A percentile compares a stretch with the other conserved stretches of the same genome.
phyloP scores from a whole-genome alignment of 805 yeast species.

The Lipomyces anomalus region DNA sequence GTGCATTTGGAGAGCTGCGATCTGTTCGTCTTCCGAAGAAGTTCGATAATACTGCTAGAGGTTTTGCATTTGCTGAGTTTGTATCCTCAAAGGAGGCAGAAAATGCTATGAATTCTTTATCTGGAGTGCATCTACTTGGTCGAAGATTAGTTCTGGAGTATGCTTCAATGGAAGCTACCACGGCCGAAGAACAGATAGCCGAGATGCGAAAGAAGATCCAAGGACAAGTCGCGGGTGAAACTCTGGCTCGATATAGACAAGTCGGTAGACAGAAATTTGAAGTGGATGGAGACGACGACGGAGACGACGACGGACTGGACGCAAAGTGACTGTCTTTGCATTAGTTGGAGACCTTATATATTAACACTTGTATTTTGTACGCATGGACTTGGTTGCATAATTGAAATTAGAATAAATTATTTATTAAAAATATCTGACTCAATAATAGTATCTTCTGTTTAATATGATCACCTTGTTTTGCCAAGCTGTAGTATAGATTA shows the following conservation, averaged over 20 bases:
- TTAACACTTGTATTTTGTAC: too few species aligned
- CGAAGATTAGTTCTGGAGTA: constrained; percentile 89
- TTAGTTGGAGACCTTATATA: too few species aligned
- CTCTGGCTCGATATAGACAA: constrained; percentile 60
- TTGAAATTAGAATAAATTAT: too few species aligned
- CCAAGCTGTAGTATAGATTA: too few species aligned
- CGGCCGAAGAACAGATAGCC: constrained; percentile 86
- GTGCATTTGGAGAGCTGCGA: constrained; percentile 89
- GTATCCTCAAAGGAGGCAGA: constrained; percentile 81
- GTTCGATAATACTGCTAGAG: constrained; percentile 90
- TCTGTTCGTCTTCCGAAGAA: constrained; percentile 95
- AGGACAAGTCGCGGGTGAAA: constrained; percentile 69
- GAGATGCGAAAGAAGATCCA: constrained; percentile 82
- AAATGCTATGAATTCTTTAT: constrained; percentile 84
- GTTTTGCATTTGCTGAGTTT: constrained; percentile 96
- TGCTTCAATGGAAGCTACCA: constrained; percentile 74
- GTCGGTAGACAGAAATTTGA: constrained; percentile 63
- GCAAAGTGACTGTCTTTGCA: too few species aligned
- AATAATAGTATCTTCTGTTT: too few species aligned
- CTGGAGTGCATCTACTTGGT: constrained; percentile 94
- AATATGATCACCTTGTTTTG: too few species aligned
- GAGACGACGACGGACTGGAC: neutral
- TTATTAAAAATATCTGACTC: too few species aligned
- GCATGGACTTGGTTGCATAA: too few species aligned
- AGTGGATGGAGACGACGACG: constrained; percentile 52